phyloP scores from a whole-genome alignment of 352 stramenopile species.

The Albugo laibachii region DNA sequence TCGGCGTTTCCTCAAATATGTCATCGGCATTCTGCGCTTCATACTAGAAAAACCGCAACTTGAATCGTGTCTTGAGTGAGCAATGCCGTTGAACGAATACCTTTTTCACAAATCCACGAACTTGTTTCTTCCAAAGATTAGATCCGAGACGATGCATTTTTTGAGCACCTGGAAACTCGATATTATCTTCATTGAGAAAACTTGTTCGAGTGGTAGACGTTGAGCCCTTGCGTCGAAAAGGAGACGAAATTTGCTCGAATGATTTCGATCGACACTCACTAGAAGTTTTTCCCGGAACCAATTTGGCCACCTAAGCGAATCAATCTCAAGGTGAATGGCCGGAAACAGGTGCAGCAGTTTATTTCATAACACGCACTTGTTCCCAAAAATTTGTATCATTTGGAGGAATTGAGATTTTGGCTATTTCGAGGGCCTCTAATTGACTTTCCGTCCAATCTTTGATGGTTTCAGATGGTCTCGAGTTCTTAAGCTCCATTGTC shows the following conservation, averaged over 20 bases:
- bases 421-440: slow-evolving; percentile 22
- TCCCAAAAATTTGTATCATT: slow-evolving; percentile 45
- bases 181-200: slow-evolving; percentile 1
- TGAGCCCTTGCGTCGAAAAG: slow-evolving; percentile 13
- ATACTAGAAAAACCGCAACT: slow-evolving; percentile 13
- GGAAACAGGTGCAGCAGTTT: neutral
- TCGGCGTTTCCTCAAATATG: slow-evolving; percentile 28
- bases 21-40: slow-evolving; percentile 59
- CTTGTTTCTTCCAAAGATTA: slow-evolving; percentile 72
- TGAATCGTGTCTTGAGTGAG: no score
- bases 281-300: slow-evolving; percentile 33
- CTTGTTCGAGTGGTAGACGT: slow-evolving; percentile 6
- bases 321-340: neutral
- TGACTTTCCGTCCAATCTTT: slow-evolving; percentile 29
- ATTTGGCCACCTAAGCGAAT: slow-evolving; percentile 10
- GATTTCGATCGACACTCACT: slow-evolving; percentile 35
- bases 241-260: slow-evolving; percentile 32
- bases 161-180: slow-evolving; percentile 6
- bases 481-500: no score
- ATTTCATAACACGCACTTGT: slow-evolving; percentile 11
- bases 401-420: slow-evolving; percentile 39
- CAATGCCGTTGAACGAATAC: no score
- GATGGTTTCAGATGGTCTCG: no score
- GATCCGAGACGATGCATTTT: slow-evolving; percentile 50
- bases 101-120: slow-evolving; percentile 48